These are phyloP conservation scores for Pogostemon cablin DNA, from an alignment of 257 asterid species.

Conservation along the genomic window DNA sequence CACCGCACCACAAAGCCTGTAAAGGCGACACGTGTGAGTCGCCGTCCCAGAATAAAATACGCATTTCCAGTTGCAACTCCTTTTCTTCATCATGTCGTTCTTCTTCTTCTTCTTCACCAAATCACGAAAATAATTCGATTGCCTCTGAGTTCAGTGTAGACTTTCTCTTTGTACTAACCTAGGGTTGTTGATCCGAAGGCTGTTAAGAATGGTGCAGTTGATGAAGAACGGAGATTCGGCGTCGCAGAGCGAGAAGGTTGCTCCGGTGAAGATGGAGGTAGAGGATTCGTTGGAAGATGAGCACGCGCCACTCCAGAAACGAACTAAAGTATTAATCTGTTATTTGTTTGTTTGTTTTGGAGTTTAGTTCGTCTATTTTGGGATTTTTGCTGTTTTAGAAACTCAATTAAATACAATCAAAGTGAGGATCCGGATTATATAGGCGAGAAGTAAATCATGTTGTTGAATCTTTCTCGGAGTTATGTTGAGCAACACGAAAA, in stretches of 20 bases:
- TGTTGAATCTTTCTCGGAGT: conserved; percentile 12
- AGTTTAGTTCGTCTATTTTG: conserved; percentile 1
- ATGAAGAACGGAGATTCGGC: conserved; percentile 54
- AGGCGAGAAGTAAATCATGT: not conserved
- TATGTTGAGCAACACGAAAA: conserved; percentile 7
- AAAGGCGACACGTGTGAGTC: conserved; percentile 50
- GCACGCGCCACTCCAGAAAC: conserved; percentile 53
- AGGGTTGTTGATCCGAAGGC: conserved; percentile 34
- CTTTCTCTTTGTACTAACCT: conserved; percentile 4
- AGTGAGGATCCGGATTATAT: conserved; percentile 3
- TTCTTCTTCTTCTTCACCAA: not conserved
- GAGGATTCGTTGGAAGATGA: conserved; percentile 57
- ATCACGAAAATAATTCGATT: not conserved
- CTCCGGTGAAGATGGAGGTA: conserved; percentile 53
- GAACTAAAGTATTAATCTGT: conserved; percentile 44
- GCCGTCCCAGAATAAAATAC: conserved; percentile 42
- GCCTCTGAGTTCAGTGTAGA: not conserved
- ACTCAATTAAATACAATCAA: not conserved
- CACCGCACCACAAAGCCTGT: conserved; percentile 32
- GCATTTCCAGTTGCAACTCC: conserved; percentile 35
- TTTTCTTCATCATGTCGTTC: conserved; percentile 22
- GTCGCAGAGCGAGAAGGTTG: conserved; percentile 40
- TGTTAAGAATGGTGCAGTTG: conserved; percentile 44
- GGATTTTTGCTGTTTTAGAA: conserved; percentile 8
- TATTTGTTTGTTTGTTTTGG: not conserved